phyloP scores from a whole-genome alignment of 345 rosid genomes.

The Laguncularia racemosa region DNA sequence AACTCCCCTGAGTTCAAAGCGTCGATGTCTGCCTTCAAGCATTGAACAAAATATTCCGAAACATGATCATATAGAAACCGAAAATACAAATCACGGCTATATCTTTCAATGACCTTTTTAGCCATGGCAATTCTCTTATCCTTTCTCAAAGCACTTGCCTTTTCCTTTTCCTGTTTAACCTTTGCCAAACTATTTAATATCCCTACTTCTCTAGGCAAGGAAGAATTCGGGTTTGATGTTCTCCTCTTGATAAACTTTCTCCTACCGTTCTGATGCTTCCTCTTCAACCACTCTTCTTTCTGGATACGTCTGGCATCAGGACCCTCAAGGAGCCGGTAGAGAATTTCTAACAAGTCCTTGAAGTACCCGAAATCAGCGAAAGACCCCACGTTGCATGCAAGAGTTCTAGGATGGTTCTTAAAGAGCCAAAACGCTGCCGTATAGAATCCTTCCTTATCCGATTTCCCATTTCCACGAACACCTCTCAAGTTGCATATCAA shows the following conservation, averaged over 20 bases:
- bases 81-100: constrained; percentile 37
- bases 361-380: constrained; percentile 44
- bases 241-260: not conserved
- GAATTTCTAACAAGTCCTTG: constrained; percentile 61
- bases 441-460: constrained; percentile 61
- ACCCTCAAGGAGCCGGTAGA: constrained; percentile 49
- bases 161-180: constrained; percentile 21
- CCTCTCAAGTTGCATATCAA: constrained; percentile 63
- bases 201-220: constrained; percentile 2
- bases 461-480: constrained; percentile 57
- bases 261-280: constrained; percentile 5
- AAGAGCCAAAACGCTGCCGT: constrained; percentile 56
- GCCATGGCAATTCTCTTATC: constrained; percentile 32
- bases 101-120: constrained; percentile 25
- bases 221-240: constrained; percentile 1
- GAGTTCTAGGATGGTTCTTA: constrained; percentile 45
- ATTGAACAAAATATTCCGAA: constrained; percentile 39
- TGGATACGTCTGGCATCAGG: constrained; percentile 29
- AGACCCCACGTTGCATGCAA: constrained; percentile 38
- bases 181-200: constrained; percentile 30
- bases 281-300: constrained; percentile 28
- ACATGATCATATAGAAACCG: constrained; percentile 42
- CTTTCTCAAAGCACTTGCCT: constrained; percentile 32
- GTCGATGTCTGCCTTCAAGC: constrained; percentile 23
- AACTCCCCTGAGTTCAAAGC: constrained; percentile 18